Evolutionary conservation across 2,329 filamentous ascomycete genomes (phyloP).

Genomic region (Uncinocarpus reesii): DNA sequence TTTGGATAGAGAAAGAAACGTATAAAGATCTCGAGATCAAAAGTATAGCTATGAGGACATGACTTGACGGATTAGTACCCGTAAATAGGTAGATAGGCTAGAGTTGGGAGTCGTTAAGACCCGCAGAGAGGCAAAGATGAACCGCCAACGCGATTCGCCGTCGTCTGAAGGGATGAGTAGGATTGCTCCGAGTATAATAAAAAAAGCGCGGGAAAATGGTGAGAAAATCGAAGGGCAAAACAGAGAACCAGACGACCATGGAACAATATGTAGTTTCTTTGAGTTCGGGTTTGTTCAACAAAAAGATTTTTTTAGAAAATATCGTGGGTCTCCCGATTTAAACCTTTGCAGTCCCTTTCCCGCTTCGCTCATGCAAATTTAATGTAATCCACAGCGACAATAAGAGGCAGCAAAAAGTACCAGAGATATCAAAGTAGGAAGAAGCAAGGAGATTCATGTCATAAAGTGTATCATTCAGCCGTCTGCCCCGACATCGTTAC

Average conservation of each 20-base stretch:
- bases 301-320: conserved; percentile 2
- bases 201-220: not conserved
- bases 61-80: not conserved
- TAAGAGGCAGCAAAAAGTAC: conserved; percentile 17
- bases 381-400: conserved; percentile 9
- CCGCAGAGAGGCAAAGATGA: not conserved
- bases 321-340: conserved; percentile 1
- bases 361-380: conserved; percentile 14
- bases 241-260: conserved; percentile 15
- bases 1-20: conserved; percentile 14
- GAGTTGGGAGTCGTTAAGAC: too few species aligned
- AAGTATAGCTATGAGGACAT: not conserved
- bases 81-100: not conserved
- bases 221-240: conserved; percentile 8
- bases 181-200: conserved; percentile 12
- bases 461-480: conserved; percentile 25
- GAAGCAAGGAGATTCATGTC: conserved; percentile 13
- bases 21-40: not conserved
- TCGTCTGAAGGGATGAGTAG: not conserved
- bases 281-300: conserved; percentile 6
- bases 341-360: conserved; percentile 10
- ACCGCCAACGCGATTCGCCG: not conserved
- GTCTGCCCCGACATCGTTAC: conserved; percentile 43
- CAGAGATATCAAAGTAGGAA: conserved; percentile 15
- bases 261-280: conserved; percentile 13